Percentiles rank a stretch among this genome's conserved stretches.
Evolutionary conservation across 331 rosid genomes (phyloP).

Genomic region (Dryas integrifolia): DNA sequence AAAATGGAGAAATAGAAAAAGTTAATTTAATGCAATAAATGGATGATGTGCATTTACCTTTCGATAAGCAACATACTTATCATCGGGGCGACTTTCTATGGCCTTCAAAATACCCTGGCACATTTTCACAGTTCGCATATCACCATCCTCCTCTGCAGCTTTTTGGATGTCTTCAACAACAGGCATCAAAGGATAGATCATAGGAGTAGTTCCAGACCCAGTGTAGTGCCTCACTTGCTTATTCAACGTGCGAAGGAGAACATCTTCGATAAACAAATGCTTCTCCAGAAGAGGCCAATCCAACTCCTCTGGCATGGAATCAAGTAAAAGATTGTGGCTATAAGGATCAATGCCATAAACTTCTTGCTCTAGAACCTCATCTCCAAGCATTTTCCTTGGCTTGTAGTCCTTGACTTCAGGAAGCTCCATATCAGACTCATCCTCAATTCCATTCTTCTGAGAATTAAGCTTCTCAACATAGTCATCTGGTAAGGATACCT

Average conservation of each 20-base stretch:
- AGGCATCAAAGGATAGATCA: constrained; percentile 70
- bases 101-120: constrained; percentile 81
- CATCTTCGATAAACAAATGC: constrained; percentile 86
- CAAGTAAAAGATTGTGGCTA: constrained; percentile 96
- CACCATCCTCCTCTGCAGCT: constrained; percentile 58
- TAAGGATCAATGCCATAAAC: constrained; percentile 98
- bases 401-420: constrained; percentile 97
- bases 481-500: constrained; percentile 91
- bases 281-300: constrained; percentile 78
- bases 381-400: constrained; percentile 90
- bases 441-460: constrained; percentile 93
- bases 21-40: constrained; percentile 6
- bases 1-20: neutral
- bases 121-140: constrained; percentile 56
- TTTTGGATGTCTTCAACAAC: constrained; percentile 74
- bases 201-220: constrained; percentile 84
- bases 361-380: constrained; percentile 93
- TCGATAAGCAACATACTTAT: constrained; percentile 91
- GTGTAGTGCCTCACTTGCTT: constrained; percentile 78
- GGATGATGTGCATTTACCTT: constrained; percentile 52
- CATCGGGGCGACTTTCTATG: constrained; percentile 71
- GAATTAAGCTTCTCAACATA: constrained; percentile 83
- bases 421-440: constrained; percentile 85
- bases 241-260: constrained; percentile 77
- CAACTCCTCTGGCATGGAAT: constrained; percentile 85